phyloP scores from a whole-genome alignment of 805 yeast species.

The Wickerhamiella nectarea region DNA sequence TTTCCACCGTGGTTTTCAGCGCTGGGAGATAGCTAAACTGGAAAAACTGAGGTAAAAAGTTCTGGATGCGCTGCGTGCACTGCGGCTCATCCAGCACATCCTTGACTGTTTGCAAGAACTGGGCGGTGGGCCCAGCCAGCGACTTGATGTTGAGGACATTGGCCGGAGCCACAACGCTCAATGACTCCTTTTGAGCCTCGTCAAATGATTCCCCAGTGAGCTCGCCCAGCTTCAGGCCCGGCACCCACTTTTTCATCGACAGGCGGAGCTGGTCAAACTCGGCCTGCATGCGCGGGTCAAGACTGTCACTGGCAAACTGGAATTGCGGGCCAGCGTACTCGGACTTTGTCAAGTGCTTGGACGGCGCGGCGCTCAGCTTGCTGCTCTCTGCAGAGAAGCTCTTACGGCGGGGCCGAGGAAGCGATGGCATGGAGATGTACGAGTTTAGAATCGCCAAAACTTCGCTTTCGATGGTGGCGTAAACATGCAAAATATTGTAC shows the following conservation, averaged over 20 bases:
- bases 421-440: slow-evolving; percentile 14
- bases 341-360: slow-evolving; percentile 4
- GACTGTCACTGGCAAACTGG: slow-evolving; percentile 21
- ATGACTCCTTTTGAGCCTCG: slow-evolving; percentile 16
- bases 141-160: slow-evolving; percentile 69
- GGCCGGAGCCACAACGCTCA: slow-evolving; percentile 29
- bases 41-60: slow-evolving; percentile 55
- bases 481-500: slow-evolving; percentile 32
- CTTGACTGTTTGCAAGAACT: slow-evolving; percentile 44
- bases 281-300: slow-evolving; percentile 21
- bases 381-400: slow-evolving; percentile 1
- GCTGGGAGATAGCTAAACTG: slow-evolving; percentile 47
- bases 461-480: slow-evolving; percentile 34
- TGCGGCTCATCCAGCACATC: slow-evolving; percentile 11
- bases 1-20: slow-evolving; percentile 41
- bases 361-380: neutral
- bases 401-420: slow-evolving; percentile 6
- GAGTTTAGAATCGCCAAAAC: slow-evolving; percentile 18
- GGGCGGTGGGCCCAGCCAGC: slow-evolving; percentile 56
- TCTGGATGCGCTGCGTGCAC: slow-evolving; percentile 24
- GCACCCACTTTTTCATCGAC: slow-evolving; percentile 49
- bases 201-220: slow-evolving; percentile 23
- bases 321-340: slow-evolving; percentile 11
- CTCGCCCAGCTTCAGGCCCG: slow-evolving; percentile 37
- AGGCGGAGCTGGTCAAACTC: slow-evolving; percentile 31